Base-by-base conservation (phyloP, 441 rosid genomes). In the Adansonia rubrostipa region DNA sequence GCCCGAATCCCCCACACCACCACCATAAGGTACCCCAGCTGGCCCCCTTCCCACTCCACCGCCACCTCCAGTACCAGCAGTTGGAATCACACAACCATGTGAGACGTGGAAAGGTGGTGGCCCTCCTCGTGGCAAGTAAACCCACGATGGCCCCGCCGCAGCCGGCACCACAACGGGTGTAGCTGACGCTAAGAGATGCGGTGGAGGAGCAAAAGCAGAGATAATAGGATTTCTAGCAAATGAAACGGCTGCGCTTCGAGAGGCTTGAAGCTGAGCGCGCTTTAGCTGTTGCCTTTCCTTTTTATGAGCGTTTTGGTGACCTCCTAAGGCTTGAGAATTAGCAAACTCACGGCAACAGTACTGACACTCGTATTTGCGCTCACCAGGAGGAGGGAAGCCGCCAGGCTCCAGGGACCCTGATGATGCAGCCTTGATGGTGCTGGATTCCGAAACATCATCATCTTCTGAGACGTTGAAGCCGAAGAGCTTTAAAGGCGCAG, bases 271-370 rank as follows among this genome's bases (percentile, higher is more conserved):
- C 83, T 95, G 99, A 24, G 97, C 96, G 7, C 98, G 89, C 80
- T 95, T 95, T 68, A 91, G 90, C 74, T 92, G 99, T 78, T 96
- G 99, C 63, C 99, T 83, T 79, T 96, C 99, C 82, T 92, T 96
- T 84, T 96, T 96, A 85, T 96, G 99, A 2, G 99, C 99, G 92
- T 96, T 96, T 80, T 96, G 99, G 84, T 96, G 99, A 78, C 99
- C 99, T 0, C 99, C 99, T 2, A 96, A 89, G n/a, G 99, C 99
- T 75, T 96, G 99, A 5, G 99, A 96, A 84, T 93, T 96, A 69
- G 97, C 97, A 82, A 96, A 96, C 83, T 91, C 97, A 14, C 99
- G 81, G 79, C 87, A 88, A 63, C 99, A 96, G 81, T 96, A 96
- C 79, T 96, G 99, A 71, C 99, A 96, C 95, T 96, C 98, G 88